Base-by-base conservation (phyloP, 345 rosid genomes). In the Anastatica hierochuntica region DNA sequence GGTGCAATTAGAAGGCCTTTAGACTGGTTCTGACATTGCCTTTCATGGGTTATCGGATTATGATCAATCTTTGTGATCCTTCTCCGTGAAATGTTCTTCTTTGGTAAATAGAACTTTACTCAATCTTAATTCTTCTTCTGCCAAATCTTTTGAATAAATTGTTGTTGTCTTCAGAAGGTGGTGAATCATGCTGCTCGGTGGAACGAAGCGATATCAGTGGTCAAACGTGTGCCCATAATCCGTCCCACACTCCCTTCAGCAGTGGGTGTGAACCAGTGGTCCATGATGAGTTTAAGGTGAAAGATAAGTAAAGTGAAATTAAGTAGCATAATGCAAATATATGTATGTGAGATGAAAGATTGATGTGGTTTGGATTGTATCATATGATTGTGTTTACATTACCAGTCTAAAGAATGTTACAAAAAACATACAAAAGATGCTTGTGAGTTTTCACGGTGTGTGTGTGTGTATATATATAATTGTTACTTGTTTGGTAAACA, bases 161-260 rank as follows among this genome's bases (percentile, higher is more conserved):
- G n/a, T n/a, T n/a, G n/a, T n/a, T n/a, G 3, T 19, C 30, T 26
- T 39, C 56, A 67, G 72, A 53, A 48, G 63, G 41, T 61, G 35
- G 83, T 39, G 57, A 85, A 74, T 49, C 94, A 81, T 10, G 79
- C 83, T 13, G 82, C 88, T 39, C 85, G 85, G 46, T 85, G 86
- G 34, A 85, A 88, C 4, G 94, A 92, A 63, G 96, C 98, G 0
- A 88, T 88, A 60, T 85, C 95, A 2, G 84, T 77, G 39, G 87
- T 77, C 72, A 79, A 75, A 70, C 79, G 95, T 30, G 87, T 85
- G 52, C 96, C 96, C 2, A 71, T 83, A 8, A 74, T 76, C 19
- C 74, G 95, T 18, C 94, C 98, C 35, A 56, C 88, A 36, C 69
- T 88, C 9, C 94, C 94, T 0, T 40, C 72, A 14, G 65, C 78